phyloP scores from a whole-genome alignment of 371 early-diverging fungal species.

The Haplosporangium sp. region DNA sequence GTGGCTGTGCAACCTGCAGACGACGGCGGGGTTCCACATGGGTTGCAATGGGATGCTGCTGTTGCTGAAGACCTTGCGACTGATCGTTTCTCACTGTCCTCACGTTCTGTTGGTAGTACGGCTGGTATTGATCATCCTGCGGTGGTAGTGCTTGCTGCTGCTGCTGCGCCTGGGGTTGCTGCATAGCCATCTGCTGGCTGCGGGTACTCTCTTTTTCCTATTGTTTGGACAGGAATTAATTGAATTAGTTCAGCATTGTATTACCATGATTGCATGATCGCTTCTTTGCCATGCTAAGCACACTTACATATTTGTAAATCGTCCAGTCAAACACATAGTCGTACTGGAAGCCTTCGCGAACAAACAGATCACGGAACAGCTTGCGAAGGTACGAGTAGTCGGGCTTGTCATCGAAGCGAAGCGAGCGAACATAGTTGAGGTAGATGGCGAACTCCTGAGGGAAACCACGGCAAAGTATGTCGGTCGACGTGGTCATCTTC shows the following conservation, averaged over 20 bases:
- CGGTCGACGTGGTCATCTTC: conserved; percentile 98
- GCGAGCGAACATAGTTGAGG: conserved; percentile 95
- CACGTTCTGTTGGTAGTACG: conserved; percentile 16
- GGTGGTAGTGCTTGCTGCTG: conserved; percentile 19
- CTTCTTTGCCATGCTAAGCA: background rate
- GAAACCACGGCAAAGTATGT: conserved; percentile 95
- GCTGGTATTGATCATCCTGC: conserved; percentile 24
- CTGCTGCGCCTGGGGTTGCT: conserved; percentile 21
- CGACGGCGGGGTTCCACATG: conserved; percentile 32
- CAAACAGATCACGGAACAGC: conserved; percentile 95
- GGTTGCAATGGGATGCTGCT: background rate
- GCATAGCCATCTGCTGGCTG: conserved; percentile 39
- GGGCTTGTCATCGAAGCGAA: conserved; percentile 99
- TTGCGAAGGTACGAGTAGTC: conserved; percentile 98
- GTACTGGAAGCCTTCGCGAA: conserved; percentile 93
- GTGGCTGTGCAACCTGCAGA: conserved; percentile 27
- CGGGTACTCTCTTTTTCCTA: conserved; percentile 51
- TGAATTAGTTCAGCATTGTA: background rate
- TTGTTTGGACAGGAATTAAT: background rate
- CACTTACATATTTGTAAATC: conserved; percentile 60
- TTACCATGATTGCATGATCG: background rate
- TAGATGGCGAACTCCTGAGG: conserved; percentile 97
- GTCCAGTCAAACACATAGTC: conserved; percentile 99
- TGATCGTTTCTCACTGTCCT: conserved; percentile 21
- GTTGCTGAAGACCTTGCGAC: background rate